Evolutionary conservation across 441 rosid genomes (phyloP), one percentile per base, ranked within the genome.

Genomic region (Euphorbia celastroides): DNA sequence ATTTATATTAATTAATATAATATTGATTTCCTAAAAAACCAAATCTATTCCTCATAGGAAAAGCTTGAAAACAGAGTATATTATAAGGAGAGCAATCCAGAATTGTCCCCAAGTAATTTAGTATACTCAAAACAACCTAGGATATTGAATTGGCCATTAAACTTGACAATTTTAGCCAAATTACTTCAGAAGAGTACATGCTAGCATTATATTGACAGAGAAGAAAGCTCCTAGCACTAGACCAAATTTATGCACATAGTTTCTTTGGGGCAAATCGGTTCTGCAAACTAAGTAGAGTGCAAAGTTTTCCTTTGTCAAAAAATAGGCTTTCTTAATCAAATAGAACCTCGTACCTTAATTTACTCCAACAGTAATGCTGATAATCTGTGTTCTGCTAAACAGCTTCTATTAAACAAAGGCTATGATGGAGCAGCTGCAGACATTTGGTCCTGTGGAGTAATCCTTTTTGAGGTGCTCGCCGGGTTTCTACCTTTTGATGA

Each of bases 341-440:
- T 26, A 26, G 38, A 30, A 46, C 46, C 46, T 31, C 61, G 11
- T 46, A 58, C 54, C 75, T 61, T 54, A 68, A 61, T 52, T 22
- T 32, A 31, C 30, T 54, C 48, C 38, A 42, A 22, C 25, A 12
- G 17, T 36, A 62, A 60, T 26, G 70, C 76, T 65, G 59, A 70
- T 66, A 50, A 60, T 60, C 60, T 31, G 57, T 74, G 30, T 68
- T 69, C 50, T 62, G 66, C 32, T 13, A 20, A 73, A 69, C 88
- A 93, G 99, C 72, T 93, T 69, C 84, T 93, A n/a, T 82, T 79
- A 70, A 82, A 74, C 71, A 89, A 81, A 76, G 89, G 89, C 8
- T 89, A 91, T 75, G 81, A 90, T 32, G 99, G 96, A 77, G 87
- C 96, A 66, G 84, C 88, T 23, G 96, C 96, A 46, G 99, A 91